Conservation (phyloP, 352 stramenopile genomes). For the Hyphochytrium catenoides region DNA sequence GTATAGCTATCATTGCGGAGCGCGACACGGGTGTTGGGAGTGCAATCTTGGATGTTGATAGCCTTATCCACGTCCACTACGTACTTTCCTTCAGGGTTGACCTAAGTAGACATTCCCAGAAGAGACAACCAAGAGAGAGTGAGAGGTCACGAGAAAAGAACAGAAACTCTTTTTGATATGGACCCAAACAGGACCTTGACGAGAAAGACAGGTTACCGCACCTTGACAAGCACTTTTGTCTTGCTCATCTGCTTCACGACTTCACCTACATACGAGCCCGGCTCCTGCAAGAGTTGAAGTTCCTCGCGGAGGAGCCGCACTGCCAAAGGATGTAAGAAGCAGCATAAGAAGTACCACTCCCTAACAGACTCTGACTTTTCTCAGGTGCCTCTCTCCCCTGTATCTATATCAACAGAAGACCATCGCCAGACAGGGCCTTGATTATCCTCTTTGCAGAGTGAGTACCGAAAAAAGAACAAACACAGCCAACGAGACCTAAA, state of each 20-base stretch:
- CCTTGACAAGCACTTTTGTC: conserved; percentile 97
- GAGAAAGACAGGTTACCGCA: conserved; percentile 12
- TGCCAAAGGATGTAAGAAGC: conserved; percentile 7
- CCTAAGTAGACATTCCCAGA: conserved; percentile 14
- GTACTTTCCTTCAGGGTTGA: conserved; percentile 97
- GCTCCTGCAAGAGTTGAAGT: conserved; percentile 93
- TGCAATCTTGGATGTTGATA: conserved; percentile 85
- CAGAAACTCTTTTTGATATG: not conserved
- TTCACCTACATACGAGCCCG: conserved; percentile 93
- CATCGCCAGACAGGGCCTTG: too few species aligned
- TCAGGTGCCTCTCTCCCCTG: too few species aligned
- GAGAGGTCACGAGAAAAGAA: not conserved
- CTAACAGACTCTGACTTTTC: too few species aligned
- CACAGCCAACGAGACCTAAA: too few species aligned
- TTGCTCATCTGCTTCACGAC: conserved; percentile 99
- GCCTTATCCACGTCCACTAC: conserved; percentile 97
- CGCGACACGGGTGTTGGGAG: conserved; percentile 94
- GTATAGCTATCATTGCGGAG: conserved; percentile 97
- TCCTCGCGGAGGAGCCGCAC: conserved; percentile 95
- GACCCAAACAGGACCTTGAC: not conserved
- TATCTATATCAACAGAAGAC: too few species aligned
- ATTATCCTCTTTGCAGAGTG: too few species aligned
- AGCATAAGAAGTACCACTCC: not conserved
- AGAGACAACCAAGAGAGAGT: too few species aligned
- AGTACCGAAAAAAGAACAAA: too few species aligned